Evolutionary conservation across 2,329 filamentous ascomycete genomes (phyloP).

Genomic region (Sphaerulina vaccinii): DNA sequence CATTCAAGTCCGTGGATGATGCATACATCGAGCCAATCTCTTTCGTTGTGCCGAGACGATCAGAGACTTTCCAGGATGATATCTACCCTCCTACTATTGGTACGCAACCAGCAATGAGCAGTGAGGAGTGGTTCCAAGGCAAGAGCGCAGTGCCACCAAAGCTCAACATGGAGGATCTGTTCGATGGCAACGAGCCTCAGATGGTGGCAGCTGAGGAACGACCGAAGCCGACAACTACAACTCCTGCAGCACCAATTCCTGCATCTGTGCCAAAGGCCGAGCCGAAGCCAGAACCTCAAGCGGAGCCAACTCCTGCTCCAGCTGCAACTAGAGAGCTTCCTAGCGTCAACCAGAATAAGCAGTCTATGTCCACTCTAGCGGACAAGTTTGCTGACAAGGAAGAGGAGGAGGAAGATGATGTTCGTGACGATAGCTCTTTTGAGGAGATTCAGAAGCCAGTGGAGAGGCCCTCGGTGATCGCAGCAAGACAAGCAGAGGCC

Average conservation of each 20-base stretch:
- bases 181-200: constrained; percentile 76
- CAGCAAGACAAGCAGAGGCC: constrained; percentile 25
- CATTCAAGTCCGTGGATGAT: constrained; percentile 97
- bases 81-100: constrained; percentile 89
- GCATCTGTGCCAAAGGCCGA: constrained; percentile 44
- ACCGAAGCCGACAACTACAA: constrained; percentile 40
- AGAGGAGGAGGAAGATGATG: constrained; percentile 57
- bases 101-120: constrained; percentile 73
- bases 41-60: constrained; percentile 90
- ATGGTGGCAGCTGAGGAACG: constrained; percentile 73
- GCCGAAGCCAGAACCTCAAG: constrained; percentile 49
- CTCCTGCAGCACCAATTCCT: constrained; percentile 36
- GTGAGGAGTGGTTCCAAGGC: constrained; percentile 80
- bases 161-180: constrained; percentile 89
- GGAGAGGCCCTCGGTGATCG: constrained; percentile 53
- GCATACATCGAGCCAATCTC: constrained; percentile 93
- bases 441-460: constrained; percentile 78
- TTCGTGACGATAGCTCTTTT: constrained; percentile 73
- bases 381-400: constrained; percentile 78
- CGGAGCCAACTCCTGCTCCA: constrained; percentile 47
- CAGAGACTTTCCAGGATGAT: constrained; percentile 94
- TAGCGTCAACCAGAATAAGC: constrained; percentile 79
- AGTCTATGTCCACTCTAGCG: constrained; percentile 80
- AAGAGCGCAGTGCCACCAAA: constrained; percentile 78
- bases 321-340: constrained; percentile 52